Conservation (phyloP, 345 rosid genomes). For the Streptanthus diversifolius region DNA sequence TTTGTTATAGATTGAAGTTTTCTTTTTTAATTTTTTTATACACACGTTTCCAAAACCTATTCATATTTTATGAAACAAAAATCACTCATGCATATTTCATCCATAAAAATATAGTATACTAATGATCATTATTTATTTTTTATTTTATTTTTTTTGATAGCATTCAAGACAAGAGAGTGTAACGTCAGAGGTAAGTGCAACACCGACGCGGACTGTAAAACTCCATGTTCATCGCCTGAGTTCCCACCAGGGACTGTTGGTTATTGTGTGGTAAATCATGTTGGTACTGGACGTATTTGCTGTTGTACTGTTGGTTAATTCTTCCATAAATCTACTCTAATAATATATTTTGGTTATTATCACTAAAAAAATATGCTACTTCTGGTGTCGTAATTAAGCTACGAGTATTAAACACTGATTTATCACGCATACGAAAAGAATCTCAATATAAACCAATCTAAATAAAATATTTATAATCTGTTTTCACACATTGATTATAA, state of each 20-base stretch:
- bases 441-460: neutral
- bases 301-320: neutral
- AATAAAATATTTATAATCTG: neutral
- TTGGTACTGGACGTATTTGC: neutral
- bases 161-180: neutral
- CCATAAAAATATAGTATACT: neutral
- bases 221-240: neutral
- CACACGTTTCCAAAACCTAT: neutral
- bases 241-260: neutral
- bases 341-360: neutral
- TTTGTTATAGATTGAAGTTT: neutral
- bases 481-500: neutral
- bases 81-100: neutral
- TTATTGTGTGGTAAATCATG: neutral
- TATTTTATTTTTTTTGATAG: neutral
- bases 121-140: neutral
- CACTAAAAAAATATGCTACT: neutral
- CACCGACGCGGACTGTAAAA: neutral
- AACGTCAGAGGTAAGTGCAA: neutral
- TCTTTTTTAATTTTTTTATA: neutral
- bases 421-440: neutral
- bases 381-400: neutral
- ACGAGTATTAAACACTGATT: neutral
- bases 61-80: neutral
- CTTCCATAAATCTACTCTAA: neutral